These are phyloP conservation scores for Nicotiana benthamiana DNA, from an alignment of 257 asterid species.

Conservation along the genomic window DNA sequence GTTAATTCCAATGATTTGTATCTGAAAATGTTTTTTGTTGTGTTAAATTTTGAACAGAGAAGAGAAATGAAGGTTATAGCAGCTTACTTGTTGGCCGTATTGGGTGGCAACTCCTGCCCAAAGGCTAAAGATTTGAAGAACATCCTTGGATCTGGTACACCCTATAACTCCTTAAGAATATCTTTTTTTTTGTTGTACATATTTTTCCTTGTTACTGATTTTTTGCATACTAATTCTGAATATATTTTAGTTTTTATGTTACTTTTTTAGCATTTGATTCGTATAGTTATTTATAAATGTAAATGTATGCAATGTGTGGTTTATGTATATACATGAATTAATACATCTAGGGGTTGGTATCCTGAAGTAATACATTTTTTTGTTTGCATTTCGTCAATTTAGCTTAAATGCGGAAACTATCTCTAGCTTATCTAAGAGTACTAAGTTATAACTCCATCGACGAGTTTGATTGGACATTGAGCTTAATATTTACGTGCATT, in stretches of 20 bases:
- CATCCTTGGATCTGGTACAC: conserved; percentile 32
- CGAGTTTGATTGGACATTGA: background rate
- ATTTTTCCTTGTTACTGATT: background rate
- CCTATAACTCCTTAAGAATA: background rate
- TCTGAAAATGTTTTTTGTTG: background rate
- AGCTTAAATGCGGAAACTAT: background rate
- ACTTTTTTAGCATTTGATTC: background rate
- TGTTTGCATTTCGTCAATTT: background rate
- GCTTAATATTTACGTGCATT: background rate
- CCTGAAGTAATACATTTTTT: background rate
- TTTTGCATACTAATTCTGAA: background rate
- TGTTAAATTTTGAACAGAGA: background rate
- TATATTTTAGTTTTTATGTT: background rate
- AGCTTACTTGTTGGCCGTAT: conserved; percentile 45
- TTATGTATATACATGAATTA: background rate
- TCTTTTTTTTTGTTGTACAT: background rate
- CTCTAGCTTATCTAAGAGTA: background rate
- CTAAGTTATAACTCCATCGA: background rate
- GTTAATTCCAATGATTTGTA: background rate
- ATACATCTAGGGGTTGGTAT: background rate
- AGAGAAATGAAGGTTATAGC: conserved; percentile 46
- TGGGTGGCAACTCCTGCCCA: conserved; percentile 48
- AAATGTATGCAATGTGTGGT: background rate
- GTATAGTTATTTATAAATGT: background rate
- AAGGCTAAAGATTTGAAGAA: conserved; percentile 33